These are phyloP conservation scores for Euphorbia pulcherrima DNA, from an alignment of 345 rosid species.

Conservation along the genomic window DNA sequence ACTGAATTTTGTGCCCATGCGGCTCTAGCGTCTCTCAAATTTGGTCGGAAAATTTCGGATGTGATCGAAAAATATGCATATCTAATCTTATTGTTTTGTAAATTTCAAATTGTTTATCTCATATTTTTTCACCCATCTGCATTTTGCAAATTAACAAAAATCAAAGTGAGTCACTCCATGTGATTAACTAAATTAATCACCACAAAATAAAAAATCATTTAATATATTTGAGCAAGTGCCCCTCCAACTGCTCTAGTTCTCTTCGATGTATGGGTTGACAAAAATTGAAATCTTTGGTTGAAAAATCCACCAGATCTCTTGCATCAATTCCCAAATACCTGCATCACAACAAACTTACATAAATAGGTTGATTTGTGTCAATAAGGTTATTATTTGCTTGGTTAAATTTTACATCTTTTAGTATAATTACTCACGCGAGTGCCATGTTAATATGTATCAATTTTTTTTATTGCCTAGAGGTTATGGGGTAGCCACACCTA, in stretches of 20 bases:
- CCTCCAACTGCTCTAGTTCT: slow-evolving; percentile 12
- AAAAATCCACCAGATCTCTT: slow-evolving; percentile 8
- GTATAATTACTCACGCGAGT: too few species aligned
- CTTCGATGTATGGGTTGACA: slow-evolving; percentile 14
- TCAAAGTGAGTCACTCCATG: too few species aligned
- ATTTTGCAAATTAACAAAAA: neutral
- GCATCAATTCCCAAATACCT: neutral
- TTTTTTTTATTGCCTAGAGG: too few species aligned
- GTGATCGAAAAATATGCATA: slow-evolving; percentile 16
- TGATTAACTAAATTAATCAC: neutral
- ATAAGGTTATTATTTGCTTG: too few species aligned
- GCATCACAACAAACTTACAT: neutral
- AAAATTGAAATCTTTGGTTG: slow-evolving; percentile 16
- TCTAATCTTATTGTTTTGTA: slow-evolving; percentile 18
- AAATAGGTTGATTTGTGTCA: too few species aligned
- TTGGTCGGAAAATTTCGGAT: slow-evolving; percentile 1
- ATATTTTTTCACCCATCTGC: slow-evolving; percentile 23
- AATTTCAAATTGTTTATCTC: slow-evolving; percentile 12
- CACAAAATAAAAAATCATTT: neutral
- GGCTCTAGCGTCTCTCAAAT: slow-evolving; percentile 10
- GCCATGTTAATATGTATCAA: too few species aligned
- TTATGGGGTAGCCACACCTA: too few species aligned
- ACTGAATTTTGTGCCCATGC: slow-evolving; percentile 18
- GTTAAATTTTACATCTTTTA: too few species aligned
- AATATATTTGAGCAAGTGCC: neutral